Evolutionary conservation across 805 yeast species (phyloP).

Genomic region (Candida qinlingensis): DNA sequence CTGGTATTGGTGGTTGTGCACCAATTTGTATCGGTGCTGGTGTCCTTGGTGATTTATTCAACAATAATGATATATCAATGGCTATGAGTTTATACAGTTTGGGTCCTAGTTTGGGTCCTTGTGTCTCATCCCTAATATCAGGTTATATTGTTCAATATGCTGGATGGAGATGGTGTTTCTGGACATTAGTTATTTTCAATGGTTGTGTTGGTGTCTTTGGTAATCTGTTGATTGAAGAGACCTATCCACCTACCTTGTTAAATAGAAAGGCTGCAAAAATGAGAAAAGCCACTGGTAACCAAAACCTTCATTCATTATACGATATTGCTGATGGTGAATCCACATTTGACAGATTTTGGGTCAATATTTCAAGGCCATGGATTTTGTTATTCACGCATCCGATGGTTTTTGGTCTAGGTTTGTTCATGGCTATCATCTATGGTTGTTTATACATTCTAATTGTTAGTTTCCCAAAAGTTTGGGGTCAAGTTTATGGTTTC

Average conservation of each 20-base stretch:
- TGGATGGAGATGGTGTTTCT: slow-evolving; percentile 63
- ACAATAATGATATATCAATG: slow-evolving; percentile 42
- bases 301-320: slow-evolving; percentile 51
- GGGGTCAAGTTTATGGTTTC: slow-evolving; percentile 41
- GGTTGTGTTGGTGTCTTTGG: slow-evolving; percentile 43
- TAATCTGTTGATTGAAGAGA: slow-evolving; percentile 42
- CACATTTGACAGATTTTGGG: slow-evolving; percentile 29
- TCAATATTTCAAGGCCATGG: slow-evolving; percentile 50
- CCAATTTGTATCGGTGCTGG: slow-evolving; percentile 71
- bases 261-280: slow-evolving; percentile 40
- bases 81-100: slow-evolving; percentile 52
- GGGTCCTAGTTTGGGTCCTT: slow-evolving; percentile 53
- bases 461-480: slow-evolving; percentile 53
- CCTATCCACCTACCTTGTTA: slow-evolving; percentile 53
- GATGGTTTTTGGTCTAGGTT: slow-evolving; percentile 57
- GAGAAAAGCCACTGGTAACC: slow-evolving; percentile 50
- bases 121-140: slow-evolving; percentile 50
- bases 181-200: slow-evolving; percentile 50
- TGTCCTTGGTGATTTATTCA: slow-evolving; percentile 55
- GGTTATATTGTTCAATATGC: slow-evolving; percentile 49
- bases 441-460: slow-evolving; percentile 63
- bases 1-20: slow-evolving; percentile 65
- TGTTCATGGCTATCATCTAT: slow-evolving; percentile 59
- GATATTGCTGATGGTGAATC: slow-evolving; percentile 52
- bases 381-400: slow-evolving; percentile 50